Base-by-base conservation (phyloP, 371 early-diverging fungal species). In the Mortierella sp. region DNA sequence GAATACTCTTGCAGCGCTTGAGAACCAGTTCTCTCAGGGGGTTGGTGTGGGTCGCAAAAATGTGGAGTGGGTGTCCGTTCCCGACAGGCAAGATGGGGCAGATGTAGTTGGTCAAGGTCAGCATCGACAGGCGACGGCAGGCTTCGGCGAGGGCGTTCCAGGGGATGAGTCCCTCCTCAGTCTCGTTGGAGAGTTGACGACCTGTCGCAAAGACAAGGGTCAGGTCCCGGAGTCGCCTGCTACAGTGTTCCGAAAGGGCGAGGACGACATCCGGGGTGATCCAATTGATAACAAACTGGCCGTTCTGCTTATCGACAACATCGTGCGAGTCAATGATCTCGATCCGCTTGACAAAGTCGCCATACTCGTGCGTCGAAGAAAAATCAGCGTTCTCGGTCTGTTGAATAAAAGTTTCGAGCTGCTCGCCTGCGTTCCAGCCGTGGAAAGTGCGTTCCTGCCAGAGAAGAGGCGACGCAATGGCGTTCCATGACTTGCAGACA, bases 251-350 rank as follows among this genome's bases (percentile, higher is more conserved):
- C 26, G 82, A 86, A 19, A 86, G 59, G 26, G 86, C 86, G 40
- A 86, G 80, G 74, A 82, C 77, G 14, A 86, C 86, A 37, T 86
- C 86, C 34, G 86, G 86, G 10, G 86, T 86, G 73, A 86, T 82
- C 86, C 86, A 86, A 50, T 86, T 86, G 75, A 86, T 86, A 55
- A 86, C 86, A 74, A 86, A 86, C 77, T 86, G 79, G 0, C 86
- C 86, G 69, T 86, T 86, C 72, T 86, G 82, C 51, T 86, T 86
- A 55, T 86, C 86, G 64, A 86, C 86, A 0, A 86, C 86, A 26
- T 86, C 86, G 64, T 86, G 86, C 46, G 86, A 86, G 64, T 86
- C 86, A 73, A 86, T 86, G 50, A 86, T 86, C 73, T 86, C 86
- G 75, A 86, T 82, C 72, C 86, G 71, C 59, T 81, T 81, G 71